Evolutionary conservation across 371 early-diverging fungal species (phyloP).

Genomic region (Mucor racemosus): DNA sequence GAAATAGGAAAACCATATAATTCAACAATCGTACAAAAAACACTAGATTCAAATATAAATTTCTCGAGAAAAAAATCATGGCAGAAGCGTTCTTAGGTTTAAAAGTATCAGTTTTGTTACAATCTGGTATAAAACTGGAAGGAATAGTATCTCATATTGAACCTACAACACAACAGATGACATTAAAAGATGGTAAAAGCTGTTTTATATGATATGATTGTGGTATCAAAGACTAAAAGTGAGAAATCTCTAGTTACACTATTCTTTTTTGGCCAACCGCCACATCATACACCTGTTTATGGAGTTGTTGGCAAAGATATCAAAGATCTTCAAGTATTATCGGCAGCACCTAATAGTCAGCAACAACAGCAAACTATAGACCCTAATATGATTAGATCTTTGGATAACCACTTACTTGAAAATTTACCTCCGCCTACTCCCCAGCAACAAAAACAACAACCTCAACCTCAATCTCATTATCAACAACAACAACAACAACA

Average conservation of each 20-base stretch:
- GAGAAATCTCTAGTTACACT: conserved; percentile 29
- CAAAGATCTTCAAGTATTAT: conserved; percentile 56
- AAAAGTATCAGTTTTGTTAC: conserved; percentile 50
- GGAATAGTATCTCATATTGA: conserved; percentile 61
- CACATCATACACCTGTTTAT: conserved; percentile 44
- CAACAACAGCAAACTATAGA: background rate
- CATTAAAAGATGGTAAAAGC: conserved; percentile 60
- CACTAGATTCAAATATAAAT: background rate
- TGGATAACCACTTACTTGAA: conserved; percentile 25
- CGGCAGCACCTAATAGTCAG: conserved; percentile 24
- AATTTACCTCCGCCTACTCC: conserved; percentile 16
- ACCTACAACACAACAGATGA: conserved; percentile 54
- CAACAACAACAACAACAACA: background rate
- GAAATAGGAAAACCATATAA: too few species aligned
- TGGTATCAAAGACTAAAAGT: background rate
- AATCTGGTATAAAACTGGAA: conserved; percentile 51
- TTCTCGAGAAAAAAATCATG: conserved; percentile 36
- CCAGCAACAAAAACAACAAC: background rate
- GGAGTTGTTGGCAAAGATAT: conserved; percentile 52
- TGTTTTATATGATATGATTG: background rate
- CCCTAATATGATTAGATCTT: background rate
- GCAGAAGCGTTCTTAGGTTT: conserved; percentile 63
- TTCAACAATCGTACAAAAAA: too few species aligned
- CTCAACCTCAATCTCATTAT: too few species aligned
- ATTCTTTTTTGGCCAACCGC: conserved; percentile 39